A percentile compares a stretch with the other conserved stretches of the same genome.
phyloP scores from a whole-genome alignment of 2,329 filamentous ascomycete species.

The Cadophora luteo-olivacea region DNA sequence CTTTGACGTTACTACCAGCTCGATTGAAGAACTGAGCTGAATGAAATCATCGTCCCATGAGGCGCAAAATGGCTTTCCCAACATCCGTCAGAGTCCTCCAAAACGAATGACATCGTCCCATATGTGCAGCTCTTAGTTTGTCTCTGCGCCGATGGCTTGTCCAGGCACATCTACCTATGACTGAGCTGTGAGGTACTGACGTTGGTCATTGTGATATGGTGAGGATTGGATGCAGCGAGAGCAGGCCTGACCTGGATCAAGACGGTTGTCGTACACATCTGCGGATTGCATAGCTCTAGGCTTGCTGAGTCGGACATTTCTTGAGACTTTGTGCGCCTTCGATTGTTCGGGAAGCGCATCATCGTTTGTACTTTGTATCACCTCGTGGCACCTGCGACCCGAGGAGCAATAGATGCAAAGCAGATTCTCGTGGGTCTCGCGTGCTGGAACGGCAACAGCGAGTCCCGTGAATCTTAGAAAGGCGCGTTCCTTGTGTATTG shows the following conservation, averaged over 20 bases:
- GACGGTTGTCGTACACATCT: neutral
- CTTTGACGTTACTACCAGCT: neutral
- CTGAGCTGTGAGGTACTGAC: conserved; percentile 1
- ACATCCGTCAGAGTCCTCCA: neutral
- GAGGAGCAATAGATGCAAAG: neutral
- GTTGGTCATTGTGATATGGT: neutral
- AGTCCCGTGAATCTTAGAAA: neutral
- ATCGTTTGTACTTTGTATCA: conserved; percentile 13
- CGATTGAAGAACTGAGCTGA: neutral
- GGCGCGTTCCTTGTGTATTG: neutral
- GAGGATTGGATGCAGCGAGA: neutral
- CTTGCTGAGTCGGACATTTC: neutral
- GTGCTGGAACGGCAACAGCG: neutral
- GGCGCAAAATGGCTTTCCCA: neutral
- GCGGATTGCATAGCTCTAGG: neutral
- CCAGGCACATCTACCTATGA: neutral
- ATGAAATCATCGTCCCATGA: neutral
- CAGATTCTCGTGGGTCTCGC: neutral
- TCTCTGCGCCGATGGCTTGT: conserved; percentile 9
- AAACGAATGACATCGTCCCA: neutral
- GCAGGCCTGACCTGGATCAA: neutral
- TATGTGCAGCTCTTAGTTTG: neutral
- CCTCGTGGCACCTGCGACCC: neutral
- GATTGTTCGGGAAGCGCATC: neutral
- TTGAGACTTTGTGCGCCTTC: neutral